Percentiles rank a stretch among this genome's conserved stretches.
Conservation (phyloP, 345 rosid genomes). For the Populus ilicifolia region DNA sequence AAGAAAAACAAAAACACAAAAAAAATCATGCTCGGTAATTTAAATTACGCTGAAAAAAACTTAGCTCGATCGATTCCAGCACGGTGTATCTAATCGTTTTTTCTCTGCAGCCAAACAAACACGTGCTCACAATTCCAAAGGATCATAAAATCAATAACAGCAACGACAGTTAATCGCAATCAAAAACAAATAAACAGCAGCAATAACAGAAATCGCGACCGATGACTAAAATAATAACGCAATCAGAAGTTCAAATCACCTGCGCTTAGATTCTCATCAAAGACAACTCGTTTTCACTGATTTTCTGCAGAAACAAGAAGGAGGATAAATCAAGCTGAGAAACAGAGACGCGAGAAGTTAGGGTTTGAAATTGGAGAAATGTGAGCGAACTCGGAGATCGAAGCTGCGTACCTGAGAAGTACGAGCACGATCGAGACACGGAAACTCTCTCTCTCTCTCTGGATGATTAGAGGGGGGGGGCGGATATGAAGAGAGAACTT, state of each 20-base stretch:
- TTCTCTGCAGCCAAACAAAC: not conserved
- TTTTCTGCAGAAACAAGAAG: not conserved
- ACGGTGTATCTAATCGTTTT: not conserved
- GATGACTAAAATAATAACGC: not conserved
- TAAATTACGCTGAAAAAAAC: not conserved
- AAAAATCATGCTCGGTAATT: not conserved
- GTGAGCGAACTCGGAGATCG: not conserved
- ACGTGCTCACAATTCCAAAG: not conserved
- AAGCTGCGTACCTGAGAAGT: not conserved
- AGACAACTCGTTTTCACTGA: not conserved
- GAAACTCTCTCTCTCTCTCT: not conserved
- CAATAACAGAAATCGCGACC: not conserved
- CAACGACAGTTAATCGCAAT: not conserved
- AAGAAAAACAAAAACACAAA: not conserved
- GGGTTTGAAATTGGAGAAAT: not conserved
- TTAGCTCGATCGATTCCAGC: not conserved
- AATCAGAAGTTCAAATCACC: not conserved
- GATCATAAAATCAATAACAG: not conserved
- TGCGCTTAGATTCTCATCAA: not conserved
- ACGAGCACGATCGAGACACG: not conserved
- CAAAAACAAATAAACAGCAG: not conserved
- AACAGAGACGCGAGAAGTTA: not conserved
- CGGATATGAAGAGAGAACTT: too few relatives aligned
- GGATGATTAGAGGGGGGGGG: not conserved
- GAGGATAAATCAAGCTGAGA: not conserved